Evolutionary conservation across 805 yeast species (phyloP), one percentile per base, ranked within the genome.

Genomic region (Cyberlindnera petersonii): DNA sequence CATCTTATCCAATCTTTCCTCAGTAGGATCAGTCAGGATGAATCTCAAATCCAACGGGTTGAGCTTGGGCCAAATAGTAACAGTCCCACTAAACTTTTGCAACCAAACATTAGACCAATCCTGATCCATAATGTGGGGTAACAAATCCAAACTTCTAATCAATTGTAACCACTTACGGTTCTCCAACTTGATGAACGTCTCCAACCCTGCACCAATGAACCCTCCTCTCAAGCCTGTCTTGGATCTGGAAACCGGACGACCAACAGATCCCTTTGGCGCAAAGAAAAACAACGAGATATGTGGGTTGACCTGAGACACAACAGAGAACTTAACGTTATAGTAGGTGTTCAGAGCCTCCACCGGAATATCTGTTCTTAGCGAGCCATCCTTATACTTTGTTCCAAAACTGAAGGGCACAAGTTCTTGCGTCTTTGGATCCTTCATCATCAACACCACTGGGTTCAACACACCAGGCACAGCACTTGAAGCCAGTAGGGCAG

Each of bases 401-500:
- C 93, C 93, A 51, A 83, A 69, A 16, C 84, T 77, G 54, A 80
- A 83, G 2, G 94, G 91, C 3, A 68, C 65, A 6, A 82, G 68
- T 24, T 64, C 56, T 0, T 46, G 43, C 4, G 57, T 46, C 26
- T 55, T 52, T 9, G 64, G 66, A 13, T 66, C 65, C 51, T 79
- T 79, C 77, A 76, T 80, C 88, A 84, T 81, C 39, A 84, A 61
- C 13, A 82, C 87, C 16, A 84, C 89, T 0, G 94, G 94, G 46
- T 81, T 80, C 40, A 84, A 61, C 11, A 84, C 80, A 0, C 93
- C 93, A 0, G 94, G 94, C 7, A 85, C 93, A 0, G 93, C 93
- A 5, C 86, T 75, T 4, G 87, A 79, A 0, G 93, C 93, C 28
- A 84, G 61, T 41, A 84, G 61, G 0, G 88, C 66, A 3, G 86